Base-by-base conservation (phyloP, 2,329 filamentous ascomycete species). In the Cercospora citrullina region DNA sequence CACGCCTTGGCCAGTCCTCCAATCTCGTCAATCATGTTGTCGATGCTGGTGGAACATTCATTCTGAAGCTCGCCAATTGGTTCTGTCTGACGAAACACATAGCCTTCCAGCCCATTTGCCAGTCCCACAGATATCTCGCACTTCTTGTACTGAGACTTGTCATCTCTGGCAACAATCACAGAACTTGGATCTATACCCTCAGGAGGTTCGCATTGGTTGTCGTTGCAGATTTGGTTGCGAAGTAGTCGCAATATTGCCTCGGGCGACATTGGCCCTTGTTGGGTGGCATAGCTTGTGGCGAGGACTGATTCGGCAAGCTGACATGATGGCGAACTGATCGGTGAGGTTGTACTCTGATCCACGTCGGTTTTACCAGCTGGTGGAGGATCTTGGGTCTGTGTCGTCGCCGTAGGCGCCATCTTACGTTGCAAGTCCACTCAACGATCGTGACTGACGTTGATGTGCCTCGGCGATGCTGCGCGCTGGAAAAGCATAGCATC, bases 41-140 rank as follows among this genome's bases (percentile, higher is more conserved):
- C 63, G 48, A 68, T 62, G 45, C 58, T 66, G 16, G 48, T 39
- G 0, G 63, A 63, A 26, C 67, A 68, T 21, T 68, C 63, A 18
- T 68, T 60, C 16, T 65, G 64, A 28, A 64, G 30, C 5, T 65
- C 59, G 12, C 59, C 67, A 7, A 60, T 28, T 3, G 67, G 39
- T 28, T 66, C 59, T 21, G 63, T 57, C 26, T 68, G 67, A 5
- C 67, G 67, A 23, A 65, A 65, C 4, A 64, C 67, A 42, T 66
- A 68, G 23, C 58, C 67, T 30, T 68, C 67, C 14, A 68, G 36
- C 21, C 59, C 67, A 33, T 65, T 55, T 36, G 67, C 64, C 33
- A 68, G 55, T 8, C 67, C 67, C 23, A 68, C 64, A 4, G 67
- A 65, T 36, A 68, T 68, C 23, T 68, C 67, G 28, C 67, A 68